phyloP scores from a whole-genome alignment of 139 green algal species.

The Chlamydomonas eustigma region DNA sequence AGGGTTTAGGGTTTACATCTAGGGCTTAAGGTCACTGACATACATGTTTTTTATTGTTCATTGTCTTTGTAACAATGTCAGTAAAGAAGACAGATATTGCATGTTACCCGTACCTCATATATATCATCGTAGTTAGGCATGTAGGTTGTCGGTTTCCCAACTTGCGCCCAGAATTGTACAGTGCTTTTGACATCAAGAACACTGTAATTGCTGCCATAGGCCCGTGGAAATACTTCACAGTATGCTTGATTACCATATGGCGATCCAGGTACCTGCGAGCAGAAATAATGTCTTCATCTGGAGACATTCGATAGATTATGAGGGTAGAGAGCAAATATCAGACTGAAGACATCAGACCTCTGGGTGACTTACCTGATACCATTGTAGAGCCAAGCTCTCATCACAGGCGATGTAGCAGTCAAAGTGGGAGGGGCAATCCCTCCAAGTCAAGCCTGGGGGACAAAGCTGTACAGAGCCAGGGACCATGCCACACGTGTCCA shows the following conservation, averaged over 20 bases:
- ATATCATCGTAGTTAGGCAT: conserved; percentile 13
- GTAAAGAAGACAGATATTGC: not conserved
- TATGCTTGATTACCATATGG: conserved; percentile 9
- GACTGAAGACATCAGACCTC: too few species aligned
- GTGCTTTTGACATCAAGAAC: not conserved
- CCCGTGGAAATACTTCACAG: conserved; percentile 11
- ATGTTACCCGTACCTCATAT: not conserved
- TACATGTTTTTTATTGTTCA: not conserved
- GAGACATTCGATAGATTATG: too few species aligned
- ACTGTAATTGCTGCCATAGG: not conserved
- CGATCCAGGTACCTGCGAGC: not conserved
- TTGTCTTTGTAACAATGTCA: not conserved
- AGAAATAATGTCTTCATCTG: too few species aligned
- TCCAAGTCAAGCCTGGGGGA: conserved; percentile 4
- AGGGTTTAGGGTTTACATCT: not conserved
- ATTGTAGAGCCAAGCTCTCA: not conserved
- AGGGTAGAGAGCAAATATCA: too few species aligned
- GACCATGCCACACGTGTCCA: conserved; percentile 15
- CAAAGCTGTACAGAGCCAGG: conserved; percentile 10
- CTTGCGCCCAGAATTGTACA: conserved; percentile 15
- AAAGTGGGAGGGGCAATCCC: conserved; percentile 14
- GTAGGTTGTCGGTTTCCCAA: conserved; percentile 1
- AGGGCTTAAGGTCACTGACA: not conserved
- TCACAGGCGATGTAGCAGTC: conserved; percentile 28
- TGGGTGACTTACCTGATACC: conserved; percentile 16